Conservation (phyloP, 306 rosid genomes). For the Purshia tridentata region DNA sequence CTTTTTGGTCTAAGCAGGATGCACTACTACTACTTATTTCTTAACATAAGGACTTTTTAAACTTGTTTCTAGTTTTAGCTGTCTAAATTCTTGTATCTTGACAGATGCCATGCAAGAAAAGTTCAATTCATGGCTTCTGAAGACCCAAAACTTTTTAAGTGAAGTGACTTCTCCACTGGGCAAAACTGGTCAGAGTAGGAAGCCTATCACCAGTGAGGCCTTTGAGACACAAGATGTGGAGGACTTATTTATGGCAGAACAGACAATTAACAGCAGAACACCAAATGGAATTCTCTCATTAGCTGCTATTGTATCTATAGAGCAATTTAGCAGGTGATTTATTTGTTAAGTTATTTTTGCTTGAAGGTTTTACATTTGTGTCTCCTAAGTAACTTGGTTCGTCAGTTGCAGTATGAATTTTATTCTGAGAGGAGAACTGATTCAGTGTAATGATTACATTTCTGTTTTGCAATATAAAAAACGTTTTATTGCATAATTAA, state of each 20-base stretch:
- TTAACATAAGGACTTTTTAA: neutral
- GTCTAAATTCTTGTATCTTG: slow-evolving; percentile 15
- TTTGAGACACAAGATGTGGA: slow-evolving; percentile 53
- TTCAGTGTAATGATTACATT: neutral
- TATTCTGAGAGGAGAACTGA: neutral
- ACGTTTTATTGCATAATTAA: neutral
- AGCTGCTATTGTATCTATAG: slow-evolving; percentile 77
- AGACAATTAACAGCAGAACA: slow-evolving; percentile 64
- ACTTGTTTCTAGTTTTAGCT: slow-evolving; percentile 10
- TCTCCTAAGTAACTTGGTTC: neutral
- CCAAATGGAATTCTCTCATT: slow-evolving; percentile 75
- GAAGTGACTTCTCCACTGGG: slow-evolving; percentile 77
- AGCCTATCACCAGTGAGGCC: slow-evolving; percentile 47
- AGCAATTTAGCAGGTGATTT: slow-evolving; percentile 97
- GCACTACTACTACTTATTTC: neutral
- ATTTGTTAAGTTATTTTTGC: slow-evolving; percentile 12
- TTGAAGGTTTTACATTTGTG: neutral
- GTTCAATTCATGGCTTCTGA: slow-evolving; percentile 54
- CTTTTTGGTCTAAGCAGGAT: neutral
- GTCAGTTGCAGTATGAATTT: neutral
- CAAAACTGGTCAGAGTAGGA: slow-evolving; percentile 55
- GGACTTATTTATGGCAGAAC: slow-evolving; percentile 68
- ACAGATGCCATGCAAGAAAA: slow-evolving; percentile 74
- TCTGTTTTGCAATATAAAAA: neutral
- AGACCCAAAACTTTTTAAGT: slow-evolving; percentile 74